These are phyloP conservation scores for Huiozyma sinensis DNA, from an alignment of 805 yeast species.

Conservation along the genomic window DNA sequence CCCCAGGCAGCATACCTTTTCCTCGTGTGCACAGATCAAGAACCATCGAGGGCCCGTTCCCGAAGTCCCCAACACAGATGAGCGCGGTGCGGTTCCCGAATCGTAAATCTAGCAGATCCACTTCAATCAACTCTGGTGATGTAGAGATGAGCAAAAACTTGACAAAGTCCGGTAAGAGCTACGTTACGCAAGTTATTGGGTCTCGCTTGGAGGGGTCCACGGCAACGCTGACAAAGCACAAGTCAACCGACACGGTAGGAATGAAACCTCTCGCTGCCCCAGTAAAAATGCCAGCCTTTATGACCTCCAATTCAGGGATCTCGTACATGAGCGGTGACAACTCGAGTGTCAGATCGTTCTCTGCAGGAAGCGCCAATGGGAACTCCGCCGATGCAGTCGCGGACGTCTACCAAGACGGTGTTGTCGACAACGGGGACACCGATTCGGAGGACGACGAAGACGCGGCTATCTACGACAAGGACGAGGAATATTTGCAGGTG, in stretches of 20 bases:
- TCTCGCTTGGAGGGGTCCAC: constrained; percentile 14
- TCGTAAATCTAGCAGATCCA: constrained; percentile 8
- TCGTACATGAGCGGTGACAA: constrained; percentile 5
- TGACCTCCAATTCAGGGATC: constrained; percentile 4
- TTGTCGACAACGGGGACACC: constrained; percentile 30
- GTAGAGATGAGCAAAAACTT: constrained; percentile 21
- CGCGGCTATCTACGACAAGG: constrained; percentile 17
- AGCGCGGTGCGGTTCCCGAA: not conserved
- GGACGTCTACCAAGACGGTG: constrained; percentile 6
- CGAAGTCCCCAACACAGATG: not conserved
- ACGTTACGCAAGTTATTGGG: constrained; percentile 22
- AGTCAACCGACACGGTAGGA: not conserved
- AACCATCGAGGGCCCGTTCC: not conserved
- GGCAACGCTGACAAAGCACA: constrained; percentile 4
- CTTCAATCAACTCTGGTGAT: constrained; percentile 17
- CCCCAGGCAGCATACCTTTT: not conserved
- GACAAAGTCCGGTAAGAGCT: constrained; percentile 25
- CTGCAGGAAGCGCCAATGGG: not conserved
- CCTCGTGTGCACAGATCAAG: not conserved
- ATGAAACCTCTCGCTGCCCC: not conserved
- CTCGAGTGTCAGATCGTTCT: not conserved
- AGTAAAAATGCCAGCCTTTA: constrained; percentile 2
- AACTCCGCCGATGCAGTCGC: not conserved
- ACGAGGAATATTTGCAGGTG: constrained; percentile 22
- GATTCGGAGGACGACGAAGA: constrained; percentile 30